Percentiles rank a stretch among this genome's conserved stretches.
These are phyloP conservation scores for Starmerella khaoyaiensis DNA, from an alignment of 805 yeast species.

Conservation along the genomic window DNA sequence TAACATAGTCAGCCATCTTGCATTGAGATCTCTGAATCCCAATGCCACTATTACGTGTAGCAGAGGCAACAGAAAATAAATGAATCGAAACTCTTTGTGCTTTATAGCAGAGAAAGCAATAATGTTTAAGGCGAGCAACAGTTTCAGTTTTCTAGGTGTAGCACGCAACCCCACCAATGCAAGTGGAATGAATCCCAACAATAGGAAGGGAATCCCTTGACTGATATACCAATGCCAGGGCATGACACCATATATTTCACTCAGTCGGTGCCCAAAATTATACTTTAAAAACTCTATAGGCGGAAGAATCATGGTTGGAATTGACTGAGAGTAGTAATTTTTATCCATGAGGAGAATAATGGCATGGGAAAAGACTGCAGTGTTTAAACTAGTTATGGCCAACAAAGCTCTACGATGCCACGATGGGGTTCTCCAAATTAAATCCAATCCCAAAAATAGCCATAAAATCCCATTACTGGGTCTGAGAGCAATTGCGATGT, in stretches of 20 bases:
- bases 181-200: constrained; percentile 51
- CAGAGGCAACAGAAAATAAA: constrained; percentile 74
- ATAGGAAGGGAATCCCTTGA: constrained; percentile 70
- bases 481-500: constrained; percentile 54
- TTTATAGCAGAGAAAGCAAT: constrained; percentile 47
- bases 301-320: constrained; percentile 2
- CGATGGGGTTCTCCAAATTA: constrained; percentile 13
- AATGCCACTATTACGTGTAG: constrained; percentile 41
- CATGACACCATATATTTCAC: constrained; percentile 53
- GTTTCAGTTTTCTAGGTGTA: constrained; percentile 2
- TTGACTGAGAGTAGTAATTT: constrained; percentile 1
- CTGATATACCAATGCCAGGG: constrained; percentile 73
- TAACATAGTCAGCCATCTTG: neutral
- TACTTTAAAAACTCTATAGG: constrained; percentile 9
- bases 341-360: constrained; percentile 6
- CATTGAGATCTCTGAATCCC: constrained; percentile 1
- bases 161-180: constrained; percentile 9
- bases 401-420: neutral
- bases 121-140: constrained; percentile 34
- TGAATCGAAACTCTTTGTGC: constrained; percentile 86
- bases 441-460: constrained; percentile 42
- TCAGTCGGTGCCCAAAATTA: constrained; percentile 15
- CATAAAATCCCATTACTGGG: constrained; percentile 79
- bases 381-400: neutral
- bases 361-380: constrained; percentile 6